These are phyloP conservation scores for Phytopythium oedochilum DNA, from an alignment of 352 stramenopile genomes.

Conservation along the genomic window DNA sequence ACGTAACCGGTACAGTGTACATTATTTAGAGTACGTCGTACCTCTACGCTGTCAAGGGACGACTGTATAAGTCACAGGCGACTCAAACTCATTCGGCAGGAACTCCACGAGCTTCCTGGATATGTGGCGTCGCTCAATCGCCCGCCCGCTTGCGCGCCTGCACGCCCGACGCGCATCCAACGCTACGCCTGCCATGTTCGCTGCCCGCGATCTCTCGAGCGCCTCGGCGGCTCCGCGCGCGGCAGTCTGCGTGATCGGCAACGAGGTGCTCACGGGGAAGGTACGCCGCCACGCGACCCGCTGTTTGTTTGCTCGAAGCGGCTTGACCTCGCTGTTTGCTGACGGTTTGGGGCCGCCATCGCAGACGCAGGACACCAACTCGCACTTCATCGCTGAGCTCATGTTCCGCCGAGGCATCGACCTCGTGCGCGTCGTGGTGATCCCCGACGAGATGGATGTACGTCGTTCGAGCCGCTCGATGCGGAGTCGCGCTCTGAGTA, in stretches of 20 bases:
- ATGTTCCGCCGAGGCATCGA: constrained; percentile 80
- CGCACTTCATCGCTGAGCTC: constrained; percentile 74
- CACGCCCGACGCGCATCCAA: not conserved
- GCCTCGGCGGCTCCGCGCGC: constrained; percentile 31
- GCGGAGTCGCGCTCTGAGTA: too few species aligned
- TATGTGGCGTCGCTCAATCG: constrained; percentile 2
- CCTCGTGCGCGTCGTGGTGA: constrained; percentile 72
- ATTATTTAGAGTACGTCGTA: too few species aligned
- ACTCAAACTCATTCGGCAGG: not conserved
- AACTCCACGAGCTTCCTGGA: not conserved
- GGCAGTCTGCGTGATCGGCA: constrained; percentile 76
- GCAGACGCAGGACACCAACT: constrained; percentile 85
- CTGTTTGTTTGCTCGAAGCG: too few species aligned
- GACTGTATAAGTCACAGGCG: not conserved
- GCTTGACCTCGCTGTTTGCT: too few species aligned
- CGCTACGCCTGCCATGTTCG: not conserved
- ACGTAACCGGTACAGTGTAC: too few species aligned
- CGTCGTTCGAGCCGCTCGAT: too few species aligned
- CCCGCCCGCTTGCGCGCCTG: constrained; percentile 1
- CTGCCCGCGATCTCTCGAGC: not conserved
- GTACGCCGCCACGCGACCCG: too few species aligned
- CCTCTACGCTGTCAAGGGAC: too few species aligned
- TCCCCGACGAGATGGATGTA: constrained; percentile 71
- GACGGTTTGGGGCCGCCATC: too few species aligned
- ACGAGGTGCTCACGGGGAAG: constrained; percentile 85